Base-by-base conservation (phyloP, 2,329 filamentous ascomycete species). In the Madurella fahalii region DNA sequence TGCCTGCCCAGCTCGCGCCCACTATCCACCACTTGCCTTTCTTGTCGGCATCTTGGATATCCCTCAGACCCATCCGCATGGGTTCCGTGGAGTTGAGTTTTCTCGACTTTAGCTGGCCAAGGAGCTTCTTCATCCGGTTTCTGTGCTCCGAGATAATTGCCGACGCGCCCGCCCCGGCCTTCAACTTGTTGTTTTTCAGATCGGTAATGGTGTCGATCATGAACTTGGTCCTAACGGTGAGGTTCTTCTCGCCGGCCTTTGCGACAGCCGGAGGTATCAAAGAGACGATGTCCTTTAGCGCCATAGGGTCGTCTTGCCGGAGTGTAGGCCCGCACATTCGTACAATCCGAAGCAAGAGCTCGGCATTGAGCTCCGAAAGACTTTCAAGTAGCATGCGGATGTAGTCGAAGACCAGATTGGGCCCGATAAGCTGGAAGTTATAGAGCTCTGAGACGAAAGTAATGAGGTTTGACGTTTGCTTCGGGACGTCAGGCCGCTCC, bases 21-120 rank as follows among this genome's bases (percentile, higher is more conserved):
- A 97, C 89, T 17, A 97, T 82, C 94, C 94, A 99, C 94, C 94
- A 99, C 74, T 96, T 96, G 1, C 94, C 94, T 67, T 86, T 89
- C 67, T 88, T 93, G 40, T 93, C 88, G 0, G 87, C 86, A 58
- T 92, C 83, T 59, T 84, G 84, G 49, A 99, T 89, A 65, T 99
- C 94, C 39, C 81, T 78, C 4, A 96, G 78, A 11, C 88, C 85
- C 54, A 96, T 85, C 9, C 90, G 84, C 56, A 99, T 78, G 4
- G 94, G 90, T 57, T 95, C 89, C 3, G 83, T 86, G 8, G 86
- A 85, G 60, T 90, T 90, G 55, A 88, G 75, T 56, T 77, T 81
- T 64, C 76, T 69, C 63, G 74, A 72, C 66, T 89, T 94, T 39
- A 99, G 74, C 4, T 87, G 84, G 2, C 91, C 89, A 5, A 99